A percentile compares a stretch with the other conserved stretches of the same genome.
phyloP scores from a whole-genome alignment of 2,329 filamentous ascomycete genomes.

The Aureobasidium vineae region DNA sequence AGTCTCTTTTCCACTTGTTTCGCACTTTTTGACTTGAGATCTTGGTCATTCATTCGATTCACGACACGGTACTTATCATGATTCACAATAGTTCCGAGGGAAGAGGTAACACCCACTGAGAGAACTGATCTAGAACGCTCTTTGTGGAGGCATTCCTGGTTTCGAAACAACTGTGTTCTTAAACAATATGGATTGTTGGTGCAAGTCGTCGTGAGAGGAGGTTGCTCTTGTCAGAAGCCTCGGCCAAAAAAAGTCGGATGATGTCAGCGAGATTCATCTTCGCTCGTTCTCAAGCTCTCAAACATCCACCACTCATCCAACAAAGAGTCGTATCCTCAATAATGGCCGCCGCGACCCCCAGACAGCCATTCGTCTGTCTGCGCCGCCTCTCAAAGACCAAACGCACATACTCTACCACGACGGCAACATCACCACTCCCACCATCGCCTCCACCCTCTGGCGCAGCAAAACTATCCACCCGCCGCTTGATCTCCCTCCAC shows the following conservation, averaged over 20 bases:
- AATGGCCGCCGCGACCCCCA: not conserved
- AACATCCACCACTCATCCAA: not conserved
- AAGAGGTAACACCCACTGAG: no score
- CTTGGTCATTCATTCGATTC: no score
- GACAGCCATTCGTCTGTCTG: constrained; percentile 25
- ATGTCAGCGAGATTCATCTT: constrained; percentile 19
- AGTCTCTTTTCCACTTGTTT: no score
- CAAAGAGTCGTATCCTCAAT: not conserved
- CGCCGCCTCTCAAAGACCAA: constrained; percentile 18
- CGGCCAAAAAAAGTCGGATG: constrained; percentile 22
- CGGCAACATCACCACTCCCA: constrained; percentile 32
- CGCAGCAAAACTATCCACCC: constrained; percentile 61
- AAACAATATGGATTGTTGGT: not conserved
- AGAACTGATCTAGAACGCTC: no score
- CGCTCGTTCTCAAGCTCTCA: not conserved
- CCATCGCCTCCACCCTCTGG: constrained; percentile 53
- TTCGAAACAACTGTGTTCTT: no score
- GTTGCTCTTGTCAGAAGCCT: not conserved
- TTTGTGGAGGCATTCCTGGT: no score
- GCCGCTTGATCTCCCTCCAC: constrained; percentile 73
- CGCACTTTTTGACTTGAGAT: no score
- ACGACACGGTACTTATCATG: no score
- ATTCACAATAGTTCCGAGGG: no score
- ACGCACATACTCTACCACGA: not conserved
- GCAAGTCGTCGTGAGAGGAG: not conserved